Evolutionary conservation across 805 yeast genomes (phyloP), one percentile per base, ranked within the genome.

Genomic region (Nematodospora valgi): DNA sequence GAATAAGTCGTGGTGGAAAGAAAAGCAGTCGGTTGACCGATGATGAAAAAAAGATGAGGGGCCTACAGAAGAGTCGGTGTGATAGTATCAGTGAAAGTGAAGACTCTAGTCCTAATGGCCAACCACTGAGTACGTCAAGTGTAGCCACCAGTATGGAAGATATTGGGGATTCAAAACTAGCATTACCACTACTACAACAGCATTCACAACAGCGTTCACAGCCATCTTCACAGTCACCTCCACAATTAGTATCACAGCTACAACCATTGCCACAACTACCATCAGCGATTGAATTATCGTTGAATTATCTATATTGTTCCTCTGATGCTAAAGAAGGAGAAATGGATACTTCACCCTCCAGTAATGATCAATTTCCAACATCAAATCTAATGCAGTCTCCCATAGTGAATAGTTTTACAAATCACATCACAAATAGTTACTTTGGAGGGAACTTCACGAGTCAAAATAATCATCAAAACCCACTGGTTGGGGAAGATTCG

Each of bases 1-100:
- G 82, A 30, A 73, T 76, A 22, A 69, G 72, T 37, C 49, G 74
- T 36, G 71, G 72, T 11, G 68, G 70, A 4, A 62, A 57, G 39
- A 51, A 51, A 31, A 31, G 41, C n/a, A 30, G 41, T 9, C 33
- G 42, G 14, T 32, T 43, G n/a, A 29, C 38, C 2, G 34, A 23
- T 5, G 34, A 33, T 24, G 44, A 40, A 24, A 31, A 28, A 16
- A 19, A 31, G 30, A 8, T 19, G 15, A 25, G 44, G 20, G 40
- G 42, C 4, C 25, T 38, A 4, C 13, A 12, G 6, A 10, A 26
- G 19, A 13, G 12, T 10, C 23, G 23, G 7, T 11, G 19, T 18
- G 30, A 16, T 10, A 16, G 27, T n/a, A 25, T 32, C 9, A 34
- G 24, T 17, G 37, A 27, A 3, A 31, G 23, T 16, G 27, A 31